Evolutionary conservation across 1,139 yeast genomes (phyloP).

Genomic region (Magnusiomyces ingens): DNA sequence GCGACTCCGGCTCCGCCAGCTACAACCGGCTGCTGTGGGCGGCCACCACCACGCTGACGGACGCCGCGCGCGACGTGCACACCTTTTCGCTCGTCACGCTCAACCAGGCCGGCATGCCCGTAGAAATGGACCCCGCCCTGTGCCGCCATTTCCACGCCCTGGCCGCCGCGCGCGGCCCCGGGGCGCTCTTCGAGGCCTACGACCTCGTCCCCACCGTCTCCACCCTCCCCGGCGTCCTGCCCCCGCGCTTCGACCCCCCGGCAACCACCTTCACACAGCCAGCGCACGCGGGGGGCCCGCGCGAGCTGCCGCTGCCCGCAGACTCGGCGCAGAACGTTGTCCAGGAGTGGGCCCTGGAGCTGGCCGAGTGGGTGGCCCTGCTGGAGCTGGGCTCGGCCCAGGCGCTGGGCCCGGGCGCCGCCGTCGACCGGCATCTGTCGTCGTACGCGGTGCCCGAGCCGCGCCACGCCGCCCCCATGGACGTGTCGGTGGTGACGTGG

Average conservation of each 20-base stretch:
- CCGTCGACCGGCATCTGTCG: constrained; percentile 25
- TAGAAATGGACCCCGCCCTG: constrained; percentile 1
- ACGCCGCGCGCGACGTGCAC: background rate
- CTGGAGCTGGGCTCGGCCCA: constrained; percentile 22
- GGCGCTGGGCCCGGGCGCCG: constrained; percentile 12
- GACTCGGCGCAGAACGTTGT: constrained; percentile 16
- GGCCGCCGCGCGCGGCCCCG: background rate
- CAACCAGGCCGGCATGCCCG: background rate
- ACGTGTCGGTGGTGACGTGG: constrained; percentile 17
- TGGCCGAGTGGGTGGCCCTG: constrained; percentile 31
- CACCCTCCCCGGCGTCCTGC: background rate
- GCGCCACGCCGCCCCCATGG: constrained; percentile 9
- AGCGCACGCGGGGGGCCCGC: background rate
- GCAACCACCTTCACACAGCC: background rate
- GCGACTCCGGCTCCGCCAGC: constrained; percentile 21
- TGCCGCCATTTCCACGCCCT: background rate
- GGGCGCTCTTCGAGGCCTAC: background rate
- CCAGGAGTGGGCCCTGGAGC: constrained; percentile 29
- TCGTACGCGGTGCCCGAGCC: constrained; percentile 22
- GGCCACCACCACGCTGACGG: constrained; percentile 16
- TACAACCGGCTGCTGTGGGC: constrained; percentile 38
- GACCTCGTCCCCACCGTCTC: background rate
- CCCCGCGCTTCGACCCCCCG: background rate
- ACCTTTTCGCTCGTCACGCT: constrained; percentile 1
- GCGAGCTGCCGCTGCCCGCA: background rate